phyloP scores from a whole-genome alignment of 192 early-diverging fungal genomes.

The Rhizophagus prolifer region DNA sequence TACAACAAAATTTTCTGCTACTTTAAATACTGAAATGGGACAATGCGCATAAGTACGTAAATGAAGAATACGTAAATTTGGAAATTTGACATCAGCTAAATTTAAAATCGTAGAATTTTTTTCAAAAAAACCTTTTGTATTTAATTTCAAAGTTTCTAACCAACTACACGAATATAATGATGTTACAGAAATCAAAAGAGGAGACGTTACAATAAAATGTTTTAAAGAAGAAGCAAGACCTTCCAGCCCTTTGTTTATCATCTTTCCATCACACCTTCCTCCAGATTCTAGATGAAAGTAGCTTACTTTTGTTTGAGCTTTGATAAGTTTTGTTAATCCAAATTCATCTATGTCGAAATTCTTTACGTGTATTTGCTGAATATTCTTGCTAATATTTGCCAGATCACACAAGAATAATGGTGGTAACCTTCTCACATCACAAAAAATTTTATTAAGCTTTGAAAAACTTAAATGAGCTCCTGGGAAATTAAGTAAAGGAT shows the following conservation, averaged over 20 bases:
- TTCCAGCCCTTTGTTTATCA: background rate
- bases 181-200: background rate
- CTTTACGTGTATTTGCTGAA: background rate
- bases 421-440: background rate
- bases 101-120: too few species aligned
- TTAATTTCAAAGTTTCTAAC: too few species aligned
- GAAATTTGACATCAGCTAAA: too few species aligned
- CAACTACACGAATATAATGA: background rate
- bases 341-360: background rate
- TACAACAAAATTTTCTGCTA: too few species aligned
- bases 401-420: background rate
- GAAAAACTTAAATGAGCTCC: too few species aligned
- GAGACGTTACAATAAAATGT: background rate
- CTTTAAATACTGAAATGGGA: too few species aligned
- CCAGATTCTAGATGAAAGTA: background rate
- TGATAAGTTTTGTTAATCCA: background rate
- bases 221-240: background rate
- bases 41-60: too few species aligned
- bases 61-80: too few species aligned
- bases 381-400: background rate
- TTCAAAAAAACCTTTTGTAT: too few species aligned
- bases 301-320: background rate
- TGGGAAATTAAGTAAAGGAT: background rate
- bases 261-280: background rate
- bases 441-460: too few species aligned